Evolutionary conservation across 228 moss, liverwort and hornwort species (phyloP).

Genomic region (Sphagnum fallax): DNA sequence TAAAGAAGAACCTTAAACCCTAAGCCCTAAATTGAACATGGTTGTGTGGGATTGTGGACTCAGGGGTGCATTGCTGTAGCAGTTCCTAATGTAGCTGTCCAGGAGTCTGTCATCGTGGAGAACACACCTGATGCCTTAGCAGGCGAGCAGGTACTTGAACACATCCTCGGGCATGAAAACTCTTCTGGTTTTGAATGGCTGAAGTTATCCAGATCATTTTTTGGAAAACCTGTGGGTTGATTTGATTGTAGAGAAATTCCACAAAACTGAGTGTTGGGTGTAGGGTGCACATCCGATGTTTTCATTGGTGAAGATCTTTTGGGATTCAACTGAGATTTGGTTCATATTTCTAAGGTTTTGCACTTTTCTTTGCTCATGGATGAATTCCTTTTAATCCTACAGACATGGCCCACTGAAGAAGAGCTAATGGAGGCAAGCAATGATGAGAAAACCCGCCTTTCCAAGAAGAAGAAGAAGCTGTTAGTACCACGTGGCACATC

Average conservation of each 20-base stretch:
- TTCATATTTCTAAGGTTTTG: no score
- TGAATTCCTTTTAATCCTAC: conserved; percentile 4
- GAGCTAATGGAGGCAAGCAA: conserved; percentile 71
- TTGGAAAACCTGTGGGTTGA: not conserved
- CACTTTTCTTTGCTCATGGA: no score
- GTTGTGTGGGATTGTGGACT: conserved; percentile 5
- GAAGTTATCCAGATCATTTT: not conserved
- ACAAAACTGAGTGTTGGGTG: no score
- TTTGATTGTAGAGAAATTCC: not conserved
- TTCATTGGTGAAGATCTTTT: no score
- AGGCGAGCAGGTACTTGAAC: conserved; percentile 74
- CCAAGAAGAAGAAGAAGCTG: conserved; percentile 36
- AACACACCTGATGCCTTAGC: conserved; percentile 74
- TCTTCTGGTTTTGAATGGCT: not conserved
- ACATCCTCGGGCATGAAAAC: not conserved
- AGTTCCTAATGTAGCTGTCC: conserved; percentile 42
- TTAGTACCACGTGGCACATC: conserved; percentile 80
- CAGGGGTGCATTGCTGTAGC: conserved; percentile 25
- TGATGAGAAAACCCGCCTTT: conserved; percentile 14
- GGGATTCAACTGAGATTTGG: no score
- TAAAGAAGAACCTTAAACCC: not conserved
- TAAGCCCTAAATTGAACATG: not conserved
- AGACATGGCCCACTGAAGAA: conserved; percentile 99
- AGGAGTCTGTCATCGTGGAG: conserved; percentile 69
- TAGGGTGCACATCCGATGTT: no score